phyloP scores from a whole-genome alignment of 139 green algal species.

The Chlorokybus atmophyticus region DNA sequence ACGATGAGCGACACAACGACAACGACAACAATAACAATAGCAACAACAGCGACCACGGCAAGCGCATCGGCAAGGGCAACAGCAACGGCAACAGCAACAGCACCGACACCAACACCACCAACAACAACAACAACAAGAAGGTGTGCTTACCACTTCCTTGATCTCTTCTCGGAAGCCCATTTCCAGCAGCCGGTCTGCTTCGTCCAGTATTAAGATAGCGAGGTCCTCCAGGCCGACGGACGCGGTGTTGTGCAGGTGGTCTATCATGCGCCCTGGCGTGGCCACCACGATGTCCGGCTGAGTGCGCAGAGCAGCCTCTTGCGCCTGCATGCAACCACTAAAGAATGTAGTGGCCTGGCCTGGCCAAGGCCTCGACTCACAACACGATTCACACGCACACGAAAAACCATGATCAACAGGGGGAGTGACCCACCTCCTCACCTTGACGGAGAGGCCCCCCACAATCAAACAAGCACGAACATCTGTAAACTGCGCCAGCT shows the following conservation, averaged over 20 bases:
- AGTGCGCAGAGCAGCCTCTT: conserved; percentile 59
- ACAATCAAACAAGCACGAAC: conserved; percentile 76
- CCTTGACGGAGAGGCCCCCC: conserved; percentile 62
- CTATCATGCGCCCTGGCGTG: conserved; percentile 79
- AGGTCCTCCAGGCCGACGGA: conserved; percentile 73
- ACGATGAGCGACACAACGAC: no score
- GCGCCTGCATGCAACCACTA: conserved; percentile 40
- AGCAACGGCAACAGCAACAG: not conserved
- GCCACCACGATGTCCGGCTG: conserved; percentile 81
- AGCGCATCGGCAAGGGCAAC: not conserved
- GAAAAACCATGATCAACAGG: no score
- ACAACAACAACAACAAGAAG: not conserved
- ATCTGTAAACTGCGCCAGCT: conserved; percentile 87
- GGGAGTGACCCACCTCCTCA: no score
- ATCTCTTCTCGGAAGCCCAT: conserved; percentile 76
- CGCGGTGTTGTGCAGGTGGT: conserved; percentile 87
- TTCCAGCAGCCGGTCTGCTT: conserved; percentile 77
- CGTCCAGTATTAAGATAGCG: conserved; percentile 79
- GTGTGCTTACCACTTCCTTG: conserved; percentile 65
- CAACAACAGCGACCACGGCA: not conserved
- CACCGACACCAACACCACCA: not conserved
- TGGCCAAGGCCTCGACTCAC: no score
- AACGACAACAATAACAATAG: not conserved
- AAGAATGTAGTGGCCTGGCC: no score
- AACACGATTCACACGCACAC: no score